These are phyloP conservation scores for Athelia psychrophila DNA, from an alignment of 1,284 basidiomycete species.

Conservation along the genomic window DNA sequence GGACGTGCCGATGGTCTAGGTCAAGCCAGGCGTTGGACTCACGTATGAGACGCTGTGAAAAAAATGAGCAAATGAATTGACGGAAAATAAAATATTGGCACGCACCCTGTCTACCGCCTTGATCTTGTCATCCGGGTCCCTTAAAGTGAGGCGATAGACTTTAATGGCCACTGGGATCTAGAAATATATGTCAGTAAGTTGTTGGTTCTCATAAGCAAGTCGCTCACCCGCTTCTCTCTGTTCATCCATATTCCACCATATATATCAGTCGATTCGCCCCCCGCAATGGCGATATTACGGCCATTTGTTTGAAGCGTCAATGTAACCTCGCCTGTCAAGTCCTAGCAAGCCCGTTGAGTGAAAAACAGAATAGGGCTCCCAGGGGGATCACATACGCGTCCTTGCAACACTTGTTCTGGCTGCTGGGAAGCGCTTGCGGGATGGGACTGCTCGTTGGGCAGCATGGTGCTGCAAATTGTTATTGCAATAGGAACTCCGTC, in stretches of 20 bases:
- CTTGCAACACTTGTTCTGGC: no score
- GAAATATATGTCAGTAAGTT: background rate
- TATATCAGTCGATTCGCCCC: background rate
- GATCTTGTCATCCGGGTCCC: background rate
- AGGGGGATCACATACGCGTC: no score
- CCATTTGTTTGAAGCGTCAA: background rate
- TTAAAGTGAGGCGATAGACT: background rate
- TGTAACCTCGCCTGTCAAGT: background rate
- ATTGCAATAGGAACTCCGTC: no score
- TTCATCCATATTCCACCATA: background rate
- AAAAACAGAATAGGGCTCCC: no score
- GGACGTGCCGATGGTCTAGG: background rate
- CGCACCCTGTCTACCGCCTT: background rate
- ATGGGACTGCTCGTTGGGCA: no score
- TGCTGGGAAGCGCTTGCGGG: no score
- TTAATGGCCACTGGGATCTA: background rate
- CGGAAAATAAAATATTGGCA: no score
- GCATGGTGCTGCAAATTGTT: no score
- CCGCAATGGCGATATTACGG: background rate
- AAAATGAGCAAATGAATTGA: background rate
- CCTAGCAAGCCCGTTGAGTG: no score
- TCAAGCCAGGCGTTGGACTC: background rate
- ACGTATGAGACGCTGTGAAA: background rate
- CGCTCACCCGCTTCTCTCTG: background rate
- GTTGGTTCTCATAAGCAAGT: background rate